Evolutionary conservation across 768 basidiomycete genomes (phyloP).

Genomic region (Suillus luteus): DNA sequence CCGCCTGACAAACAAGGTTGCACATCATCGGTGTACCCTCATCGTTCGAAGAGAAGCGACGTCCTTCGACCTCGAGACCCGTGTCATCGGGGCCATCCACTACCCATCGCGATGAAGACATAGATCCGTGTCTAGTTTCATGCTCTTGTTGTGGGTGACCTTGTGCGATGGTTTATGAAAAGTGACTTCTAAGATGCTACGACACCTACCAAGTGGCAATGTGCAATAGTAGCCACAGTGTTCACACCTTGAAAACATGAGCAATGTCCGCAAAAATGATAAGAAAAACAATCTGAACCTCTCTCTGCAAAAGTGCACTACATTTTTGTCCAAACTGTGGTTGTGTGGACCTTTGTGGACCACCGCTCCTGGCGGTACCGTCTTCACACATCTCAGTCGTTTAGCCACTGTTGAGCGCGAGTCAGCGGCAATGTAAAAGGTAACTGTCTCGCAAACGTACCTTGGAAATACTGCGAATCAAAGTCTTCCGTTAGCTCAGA

Average conservation of each 20-base stretch:
- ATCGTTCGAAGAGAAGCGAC: conserved; percentile 54
- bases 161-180: conserved; percentile 20
- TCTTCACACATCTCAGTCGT: conserved; percentile 50
- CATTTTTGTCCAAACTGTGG: conserved; percentile 47
- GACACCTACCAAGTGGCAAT: conserved; percentile 49
- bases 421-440: not conserved
- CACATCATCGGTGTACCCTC: conserved; percentile 68
- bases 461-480: conserved; percentile 51
- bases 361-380: conserved; percentile 43
- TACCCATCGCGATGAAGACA: conserved; percentile 59
- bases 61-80: conserved; percentile 53
- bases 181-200: not conserved
- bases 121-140: conserved; percentile 64
- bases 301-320: conserved; percentile 57
- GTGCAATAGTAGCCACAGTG: conserved; percentile 62
- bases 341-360: conserved; percentile 50
- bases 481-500: not conserved
- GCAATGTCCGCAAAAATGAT: not conserved
- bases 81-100: conserved; percentile 53
- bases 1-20: conserved; percentile 52
- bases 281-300: conserved; percentile 33
- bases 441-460: conserved; percentile 26
- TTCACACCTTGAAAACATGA: conserved; percentile 41
- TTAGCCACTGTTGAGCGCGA: conserved; percentile 41
- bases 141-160: conserved; percentile 63